Conservation (phyloP, 1,284 basidiomycete species). For the Fomitopsis schrenkii region DNA sequence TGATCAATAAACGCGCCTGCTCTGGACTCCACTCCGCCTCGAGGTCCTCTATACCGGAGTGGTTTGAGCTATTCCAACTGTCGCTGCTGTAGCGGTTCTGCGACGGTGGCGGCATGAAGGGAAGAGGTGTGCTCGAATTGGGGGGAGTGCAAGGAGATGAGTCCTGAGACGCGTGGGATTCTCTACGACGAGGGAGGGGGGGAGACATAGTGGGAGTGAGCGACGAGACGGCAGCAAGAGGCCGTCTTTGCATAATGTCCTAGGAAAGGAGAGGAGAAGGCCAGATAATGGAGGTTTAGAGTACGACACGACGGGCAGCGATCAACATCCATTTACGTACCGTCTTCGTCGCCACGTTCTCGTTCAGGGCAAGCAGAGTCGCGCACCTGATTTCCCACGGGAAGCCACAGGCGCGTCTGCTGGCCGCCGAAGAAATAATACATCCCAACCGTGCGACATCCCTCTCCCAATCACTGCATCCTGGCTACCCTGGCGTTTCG, state of each 20-base stretch:
- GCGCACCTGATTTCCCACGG: conserved; percentile 11
- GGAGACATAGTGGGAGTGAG: conserved; percentile 35
- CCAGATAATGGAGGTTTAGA: conserved; percentile 23
- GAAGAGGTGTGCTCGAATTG: conserved; percentile 31
- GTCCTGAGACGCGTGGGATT: conserved; percentile 26
- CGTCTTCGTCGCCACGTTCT: conserved; percentile 23
- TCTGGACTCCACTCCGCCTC: conserved; percentile 73
- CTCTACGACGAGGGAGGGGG: conserved; percentile 28
- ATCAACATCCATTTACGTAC: conserved; percentile 17
- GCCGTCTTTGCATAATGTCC: conserved; percentile 31
- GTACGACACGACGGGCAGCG: conserved; percentile 27
- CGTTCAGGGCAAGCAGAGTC: conserved; percentile 27
- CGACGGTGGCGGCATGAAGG: conserved; percentile 36
- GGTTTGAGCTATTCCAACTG: conserved; percentile 78
- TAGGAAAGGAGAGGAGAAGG: conserved; percentile 27
- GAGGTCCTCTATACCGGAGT: conserved; percentile 52
- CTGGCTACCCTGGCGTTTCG: not conserved
- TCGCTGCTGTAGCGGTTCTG: conserved; percentile 68
- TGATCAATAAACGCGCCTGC: conserved; percentile 58
- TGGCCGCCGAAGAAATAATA: not conserved
- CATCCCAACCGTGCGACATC: too few species aligned
- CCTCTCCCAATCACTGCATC: too few species aligned
- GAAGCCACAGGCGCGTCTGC: conserved; percentile 10
- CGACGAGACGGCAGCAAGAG: conserved; percentile 26
- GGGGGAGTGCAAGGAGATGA: conserved; percentile 36